Evolutionary conservation across 768 basidiomycete species (phyloP), one percentile per base, ranked within the genome.

Genomic region (Auricularia cornea): DNA sequence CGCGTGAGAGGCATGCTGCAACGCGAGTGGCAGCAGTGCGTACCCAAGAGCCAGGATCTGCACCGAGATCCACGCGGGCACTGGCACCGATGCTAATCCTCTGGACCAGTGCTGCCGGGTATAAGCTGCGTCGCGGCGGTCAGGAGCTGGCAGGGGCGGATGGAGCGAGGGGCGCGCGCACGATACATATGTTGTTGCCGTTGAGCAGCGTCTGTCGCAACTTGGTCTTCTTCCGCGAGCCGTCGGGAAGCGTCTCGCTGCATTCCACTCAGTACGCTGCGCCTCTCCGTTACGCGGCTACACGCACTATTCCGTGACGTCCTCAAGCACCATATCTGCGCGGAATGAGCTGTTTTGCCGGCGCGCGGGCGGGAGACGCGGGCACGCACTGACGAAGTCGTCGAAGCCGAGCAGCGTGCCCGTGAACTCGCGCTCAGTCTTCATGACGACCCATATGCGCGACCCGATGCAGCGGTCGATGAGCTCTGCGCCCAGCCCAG

Each of bases 391-490:
- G 75, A 99, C 96, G 75, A 96, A 99, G 76, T 99, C 96, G 73
- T 99, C 96, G 70, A 99, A 99, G 2, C 96, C 96, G 35, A 96
- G 81, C 48, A 99, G 80, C 2, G 87, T 97, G 12, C 96, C 96
- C 28, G 90, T 92, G 77, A 98, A 99, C 78, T 99, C 96, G 56
- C 94, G 88, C 66, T 99, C 94, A 69, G 83, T 88, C 79, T 98
- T 98, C 93, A 97, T 98, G 73, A 98, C 86, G 70, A 98, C 96
- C 92, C 94, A 97, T 72, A 98, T 95, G 59, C 86, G 85, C 35
- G 94, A 96, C 63, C 96, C 96, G 73, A 98, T 98, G 72, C 96
- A 98, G 73, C 91, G 84, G 75, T 99, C 96, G 70, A 99, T 96
- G 52, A 99, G 82, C 74, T 98, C 96, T 95, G 67, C 32, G 16